Percentiles rank a stretch among this genome's conserved stretches.
phyloP scores from a whole-genome alignment of 805 yeast species.

The Teunomyces tritomae region DNA sequence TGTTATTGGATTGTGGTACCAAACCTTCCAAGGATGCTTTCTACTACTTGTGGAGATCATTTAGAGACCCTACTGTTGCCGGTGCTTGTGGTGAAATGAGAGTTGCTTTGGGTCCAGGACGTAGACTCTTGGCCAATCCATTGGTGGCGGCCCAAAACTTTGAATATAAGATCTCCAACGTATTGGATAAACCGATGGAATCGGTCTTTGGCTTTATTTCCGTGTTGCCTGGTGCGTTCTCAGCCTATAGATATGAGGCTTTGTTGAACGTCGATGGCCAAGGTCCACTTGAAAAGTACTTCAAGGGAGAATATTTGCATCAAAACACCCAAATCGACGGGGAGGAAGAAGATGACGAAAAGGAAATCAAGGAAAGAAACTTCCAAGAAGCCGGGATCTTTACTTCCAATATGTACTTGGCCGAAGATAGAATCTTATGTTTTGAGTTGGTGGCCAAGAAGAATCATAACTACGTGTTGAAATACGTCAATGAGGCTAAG shows the following conservation, averaged over 20 bases:
- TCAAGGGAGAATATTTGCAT: constrained; percentile 85
- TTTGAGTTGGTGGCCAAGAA: constrained; percentile 93
- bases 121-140: constrained; percentile 64
- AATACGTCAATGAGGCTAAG: constrained; percentile 87
- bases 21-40: constrained; percentile 82
- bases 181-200: constrained; percentile 93
- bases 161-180: constrained; percentile 93
- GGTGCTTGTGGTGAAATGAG: constrained; percentile 98
- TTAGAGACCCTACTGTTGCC: constrained; percentile 77
- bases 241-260: constrained; percentile 88
- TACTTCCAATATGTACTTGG: constrained; percentile 93
- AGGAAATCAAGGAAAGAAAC: constrained; percentile 36
- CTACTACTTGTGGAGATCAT: constrained; percentile 86
- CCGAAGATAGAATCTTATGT: constrained; percentile 94
- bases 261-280: constrained; percentile 68
- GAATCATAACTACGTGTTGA: constrained; percentile 81
- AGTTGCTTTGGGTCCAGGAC: constrained; percentile 68
- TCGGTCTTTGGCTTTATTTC: constrained; percentile 91
- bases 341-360: constrained; percentile 38
- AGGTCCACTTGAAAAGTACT: constrained; percentile 84
- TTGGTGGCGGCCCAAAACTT: constrained; percentile 95
- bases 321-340: constrained; percentile 48
- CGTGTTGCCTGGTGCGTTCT: constrained; percentile 94
- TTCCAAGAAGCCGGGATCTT: constrained; percentile 64
- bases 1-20: constrained; percentile 91